Base-by-base conservation (phyloP, 2,329 filamentous ascomycete genomes). In the Zalaria sp. region DNA sequence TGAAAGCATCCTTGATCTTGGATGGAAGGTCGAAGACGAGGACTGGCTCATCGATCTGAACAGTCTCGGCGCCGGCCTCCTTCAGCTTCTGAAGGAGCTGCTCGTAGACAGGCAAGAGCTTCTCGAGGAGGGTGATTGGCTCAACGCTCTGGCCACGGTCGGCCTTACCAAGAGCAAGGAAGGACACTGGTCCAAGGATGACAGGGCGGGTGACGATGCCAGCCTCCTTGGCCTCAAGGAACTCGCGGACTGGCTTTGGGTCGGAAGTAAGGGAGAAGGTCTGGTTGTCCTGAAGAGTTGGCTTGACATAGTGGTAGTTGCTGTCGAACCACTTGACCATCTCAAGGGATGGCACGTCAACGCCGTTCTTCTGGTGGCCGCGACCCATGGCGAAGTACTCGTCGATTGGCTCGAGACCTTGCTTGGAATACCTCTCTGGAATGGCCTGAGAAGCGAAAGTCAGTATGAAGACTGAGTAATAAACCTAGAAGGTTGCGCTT, bases 291-390 rank as follows among this genome's bases (percentile, higher is more conserved):
- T 95, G 87, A 53, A 98, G 79, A 49, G 91, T 95, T 51, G 91
- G 91, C 81, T 96, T 96, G 72, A 96, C 91, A 68, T 98, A 98
- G 78, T 96, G 91, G 81, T 98, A 98, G 83, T 98, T 98, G 53
- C 87, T 94, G 77, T 98, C 91, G 64, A 98, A 98, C 91, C 91
- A 98, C 77, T 98, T 98, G 59, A 98, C 91, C 91, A 98, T 98
- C 77, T 98, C 37, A n/a, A 56, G 48, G n/a, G 47, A 62, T 56
- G 89, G 86, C 53, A 96, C 91, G 67, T 98, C 91, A 56, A 96
- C 75, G 66, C 84, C 78, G 61, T 80, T 78, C 79, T 86, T 93
- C 72, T 98, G 91, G 72, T 93, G 88, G 63, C 91, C 91, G 81
- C 91, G 85, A 61, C 91, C 91, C 86, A 98, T 94, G 68, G 91